Base-by-base conservation (phyloP, 1,139 yeast species). In the Suhomyces anneliseae region DNA sequence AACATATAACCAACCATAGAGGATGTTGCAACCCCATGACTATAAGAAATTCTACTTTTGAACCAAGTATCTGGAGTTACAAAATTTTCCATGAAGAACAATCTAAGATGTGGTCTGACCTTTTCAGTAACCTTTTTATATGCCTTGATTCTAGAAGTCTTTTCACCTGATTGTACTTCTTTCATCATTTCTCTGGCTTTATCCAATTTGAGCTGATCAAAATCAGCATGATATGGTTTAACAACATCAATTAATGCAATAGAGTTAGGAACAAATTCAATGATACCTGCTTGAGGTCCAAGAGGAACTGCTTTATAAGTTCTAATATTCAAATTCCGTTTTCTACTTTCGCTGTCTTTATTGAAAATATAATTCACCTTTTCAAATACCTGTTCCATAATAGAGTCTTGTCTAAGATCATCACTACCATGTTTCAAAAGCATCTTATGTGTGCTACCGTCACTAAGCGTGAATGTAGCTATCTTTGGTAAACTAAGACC, bases 381-480 rank as follows among this genome's bases (percentile, higher is more conserved):
- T 27, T 78, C 86, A 64, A 95, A 95, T 1, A 93, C 98, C 61
- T 93, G 99, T 62, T 92, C 96, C 99, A 95, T 95, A 51, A 93
- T 89, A 0, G 96, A 88, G 66, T 95, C 99, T 65, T 95, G 99
- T 46, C 99, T 72, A 46, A 93, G 68, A 65, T 95, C 99, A 66
- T 95, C 99, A 7, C 89, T 79, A 5, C 96, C 92, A 29, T 90
- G 88, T 60, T 95, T 95, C 55, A 90, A 71, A 19, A 93, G 69
- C 60, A 85, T 76, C 47, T 72, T 80, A 49, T 81, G 85, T 0
- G 52, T 58, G 0, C 64, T 55, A 0, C 97, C 98, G 58, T 82
- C 78, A 0, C 82, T 72, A 15, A 85, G 66, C 0, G 48, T 49
- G 45, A 88, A 69, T 1, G 71, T 76, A 42, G 84, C 74, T 43